phyloP scores from a whole-genome alignment of 1,284 basidiomycete species.

The Irpex lacteus region DNA sequence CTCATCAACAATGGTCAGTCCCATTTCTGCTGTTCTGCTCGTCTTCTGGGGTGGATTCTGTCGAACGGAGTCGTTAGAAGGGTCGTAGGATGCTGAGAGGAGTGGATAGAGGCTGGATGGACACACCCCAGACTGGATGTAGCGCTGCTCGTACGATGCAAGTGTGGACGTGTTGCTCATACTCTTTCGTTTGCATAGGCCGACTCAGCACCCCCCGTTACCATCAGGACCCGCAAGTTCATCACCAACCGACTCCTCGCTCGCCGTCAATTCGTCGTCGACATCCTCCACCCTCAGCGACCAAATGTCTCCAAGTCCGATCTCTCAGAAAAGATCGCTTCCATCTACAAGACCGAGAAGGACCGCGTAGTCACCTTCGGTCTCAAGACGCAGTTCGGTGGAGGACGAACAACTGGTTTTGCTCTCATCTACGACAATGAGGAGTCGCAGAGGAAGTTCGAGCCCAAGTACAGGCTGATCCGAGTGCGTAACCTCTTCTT shows the following conservation, averaged over 20 bases:
- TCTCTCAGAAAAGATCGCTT: slow-evolving; percentile 90
- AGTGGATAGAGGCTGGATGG: slow-evolving; percentile 33
- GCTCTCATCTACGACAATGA: slow-evolving; percentile 98
- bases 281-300: slow-evolving; percentile 94
- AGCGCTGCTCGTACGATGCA: slow-evolving; percentile 19
- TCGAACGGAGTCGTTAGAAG: slow-evolving; percentile 10
- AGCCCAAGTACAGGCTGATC: slow-evolving; percentile 94
- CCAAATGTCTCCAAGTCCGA: slow-evolving; percentile 94
- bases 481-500: slow-evolving; percentile 61
- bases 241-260: slow-evolving; percentile 98
- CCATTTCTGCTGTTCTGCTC: slow-evolving; percentile 19
- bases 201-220: slow-evolving; percentile 89
- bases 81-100: slow-evolving; percentile 14
- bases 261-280: slow-evolving; percentile 90
- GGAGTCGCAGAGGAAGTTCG: slow-evolving; percentile 93
- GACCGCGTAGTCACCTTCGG: slow-evolving; percentile 76
- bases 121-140: slow-evolving; percentile 28
- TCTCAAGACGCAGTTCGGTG: slow-evolving; percentile 95
- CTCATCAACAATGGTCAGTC: slow-evolving; percentile 32
- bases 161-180: slow-evolving; percentile 20
- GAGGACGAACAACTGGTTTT: slow-evolving; percentile 96
- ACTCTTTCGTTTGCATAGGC: slow-evolving; percentile 39
- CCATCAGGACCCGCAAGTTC: slow-evolving; percentile 98
- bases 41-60: slow-evolving; percentile 13
- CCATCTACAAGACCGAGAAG: slow-evolving; percentile 79